Percentiles rank a stretch among this genome's conserved stretches.
Evolutionary conservation across 805 yeast species (phyloP).

Genomic region (Hanseniaspora lachancei): DNA sequence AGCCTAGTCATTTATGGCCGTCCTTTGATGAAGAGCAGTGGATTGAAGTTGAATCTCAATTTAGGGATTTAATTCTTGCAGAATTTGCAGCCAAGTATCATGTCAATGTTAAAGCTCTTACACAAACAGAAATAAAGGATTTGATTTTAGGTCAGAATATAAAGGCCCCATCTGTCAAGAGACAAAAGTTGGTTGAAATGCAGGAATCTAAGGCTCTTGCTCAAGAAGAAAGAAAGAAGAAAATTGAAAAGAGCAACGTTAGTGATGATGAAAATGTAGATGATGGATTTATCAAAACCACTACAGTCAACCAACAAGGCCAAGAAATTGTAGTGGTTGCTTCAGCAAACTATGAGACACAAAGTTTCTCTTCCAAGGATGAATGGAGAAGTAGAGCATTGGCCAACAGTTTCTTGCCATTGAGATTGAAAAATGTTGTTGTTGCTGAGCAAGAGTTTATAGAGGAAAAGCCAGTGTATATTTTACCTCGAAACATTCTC

Average conservation of each 20-base stretch:
- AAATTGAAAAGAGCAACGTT: constrained; percentile 30
- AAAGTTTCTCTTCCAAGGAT: constrained; percentile 64
- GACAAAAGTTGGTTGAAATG: constrained; percentile 73
- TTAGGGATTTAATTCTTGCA: constrained; percentile 72
- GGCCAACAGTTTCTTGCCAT: constrained; percentile 55
- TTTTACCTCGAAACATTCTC: constrained; percentile 71
- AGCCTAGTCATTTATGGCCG: constrained; percentile 89
- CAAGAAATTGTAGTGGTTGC: constrained; percentile 92
- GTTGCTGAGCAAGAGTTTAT: constrained; percentile 56
- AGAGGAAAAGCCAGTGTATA: constrained; percentile 47
- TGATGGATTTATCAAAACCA: constrained; percentile 67
- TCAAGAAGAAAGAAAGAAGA: constrained; percentile 30
- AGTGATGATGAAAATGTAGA: not conserved
- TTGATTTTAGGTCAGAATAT: constrained; percentile 89
- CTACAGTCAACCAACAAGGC: constrained; percentile 83
- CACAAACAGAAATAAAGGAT: constrained; percentile 89
- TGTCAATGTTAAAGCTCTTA: constrained; percentile 72
- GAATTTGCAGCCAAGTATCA: constrained; percentile 79
- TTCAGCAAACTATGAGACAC: constrained; percentile 76
- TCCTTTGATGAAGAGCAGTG: constrained; percentile 77
- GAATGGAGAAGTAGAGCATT: constrained; percentile 89
- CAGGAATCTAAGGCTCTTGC: constrained; percentile 36
- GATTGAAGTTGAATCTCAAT: constrained; percentile 74
- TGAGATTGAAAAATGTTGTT: constrained; percentile 63
- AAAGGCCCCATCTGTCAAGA: constrained; percentile 71